A percentile compares a stretch with the other conserved stretches of the same genome.
phyloP scores from a whole-genome alignment of 2,329 filamentous ascomycete species.

The Myriosclerotinia scirpicola region DNA sequence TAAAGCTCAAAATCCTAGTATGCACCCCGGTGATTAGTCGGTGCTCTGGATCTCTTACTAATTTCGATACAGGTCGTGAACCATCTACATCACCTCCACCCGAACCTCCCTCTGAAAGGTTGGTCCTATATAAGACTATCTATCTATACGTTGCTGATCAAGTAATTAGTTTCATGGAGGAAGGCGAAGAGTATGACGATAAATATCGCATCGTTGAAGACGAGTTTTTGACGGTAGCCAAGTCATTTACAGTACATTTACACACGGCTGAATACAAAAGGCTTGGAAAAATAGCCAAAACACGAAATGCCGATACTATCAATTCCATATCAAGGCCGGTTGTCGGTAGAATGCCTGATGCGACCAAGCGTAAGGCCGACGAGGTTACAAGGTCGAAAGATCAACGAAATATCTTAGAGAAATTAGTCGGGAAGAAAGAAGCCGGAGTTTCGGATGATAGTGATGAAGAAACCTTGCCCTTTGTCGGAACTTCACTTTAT shows the following conservation, averaged over 20 bases:
- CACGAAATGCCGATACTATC: slow-evolving; percentile 52
- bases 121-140: background rate
- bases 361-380: slow-evolving; percentile 38
- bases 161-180: slow-evolving; percentile 52
- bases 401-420: slow-evolving; percentile 42
- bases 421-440: slow-evolving; percentile 30
- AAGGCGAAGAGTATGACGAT: slow-evolving; percentile 67
- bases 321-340: slow-evolving; percentile 45
- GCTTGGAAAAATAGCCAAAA: slow-evolving; percentile 57
- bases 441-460: slow-evolving; percentile 37
- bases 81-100: slow-evolving; percentile 55
- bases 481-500: slow-evolving; percentile 45
- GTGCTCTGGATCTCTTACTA: background rate
- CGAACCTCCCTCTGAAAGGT: slow-evolving; percentile 51
- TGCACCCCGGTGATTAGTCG: background rate
- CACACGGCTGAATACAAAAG: slow-evolving; percentile 76
- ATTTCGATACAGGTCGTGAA: slow-evolving; percentile 36
- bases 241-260: slow-evolving; percentile 70
- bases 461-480: slow-evolving; percentile 38
- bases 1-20: background rate
- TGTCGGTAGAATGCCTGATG: slow-evolving; percentile 37
- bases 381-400: slow-evolving; percentile 42
- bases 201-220: slow-evolving; percentile 82
- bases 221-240: slow-evolving; percentile 67
- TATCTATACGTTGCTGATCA: background rate